Evolutionary conservation across 306 rosid genomes (phyloP).

Genomic region (Lathyrus aphaca): DNA sequence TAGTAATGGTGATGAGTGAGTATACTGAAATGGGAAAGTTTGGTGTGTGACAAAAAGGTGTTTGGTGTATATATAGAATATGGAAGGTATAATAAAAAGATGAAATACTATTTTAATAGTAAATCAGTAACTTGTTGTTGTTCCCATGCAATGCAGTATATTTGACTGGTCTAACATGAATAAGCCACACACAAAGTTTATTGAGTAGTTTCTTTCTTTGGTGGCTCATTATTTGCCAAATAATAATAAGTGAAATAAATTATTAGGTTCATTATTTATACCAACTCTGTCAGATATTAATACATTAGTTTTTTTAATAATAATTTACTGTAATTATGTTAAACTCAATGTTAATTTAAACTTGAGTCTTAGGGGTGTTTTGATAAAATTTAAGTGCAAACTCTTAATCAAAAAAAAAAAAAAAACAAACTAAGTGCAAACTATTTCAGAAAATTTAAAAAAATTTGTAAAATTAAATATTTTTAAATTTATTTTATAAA

Average conservation of each 20-base stretch:
- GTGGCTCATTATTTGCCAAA: conserved; percentile 7
- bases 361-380: too few species aligned
- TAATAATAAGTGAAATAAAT: neutral
- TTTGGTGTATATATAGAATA: conserved; percentile 51
- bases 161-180: conserved; percentile 12
- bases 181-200: neutral
- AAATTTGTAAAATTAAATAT: too few species aligned
- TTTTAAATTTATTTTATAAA: too few species aligned
- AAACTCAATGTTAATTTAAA: too few species aligned
- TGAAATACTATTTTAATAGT: conserved; percentile 29
- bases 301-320: neutral
- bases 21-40: conserved; percentile 32
- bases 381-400: too few species aligned
- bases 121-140: neutral
- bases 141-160: neutral
- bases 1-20: neutral
- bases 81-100: conserved; percentile 18
- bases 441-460: too few species aligned
- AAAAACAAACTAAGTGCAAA: too few species aligned
- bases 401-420: too few species aligned
- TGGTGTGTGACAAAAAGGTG: conserved; percentile 47
- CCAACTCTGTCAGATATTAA: neutral
- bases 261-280: neutral
- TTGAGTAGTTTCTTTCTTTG: neutral
- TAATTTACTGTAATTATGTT: too few species aligned